Base-by-base conservation (phyloP, 352 stramenopile species). In the Phytopythium montanum region DNA sequence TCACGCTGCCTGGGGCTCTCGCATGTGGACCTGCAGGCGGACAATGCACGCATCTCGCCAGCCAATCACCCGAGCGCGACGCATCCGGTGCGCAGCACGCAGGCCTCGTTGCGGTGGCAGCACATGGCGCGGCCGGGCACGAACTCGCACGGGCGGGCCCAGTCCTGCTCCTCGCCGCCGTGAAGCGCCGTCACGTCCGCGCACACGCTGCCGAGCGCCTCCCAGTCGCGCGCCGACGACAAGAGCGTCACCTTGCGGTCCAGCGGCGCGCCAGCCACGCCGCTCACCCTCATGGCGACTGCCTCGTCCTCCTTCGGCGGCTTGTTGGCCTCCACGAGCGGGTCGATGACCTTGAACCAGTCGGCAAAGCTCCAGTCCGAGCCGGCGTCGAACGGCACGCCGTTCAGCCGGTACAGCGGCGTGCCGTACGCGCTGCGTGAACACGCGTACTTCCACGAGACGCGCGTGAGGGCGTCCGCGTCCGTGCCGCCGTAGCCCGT, bases 361-460 rank as follows among this genome's bases (percentile, higher is more conserved):
- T 91, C 72, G 6, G 85, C 70, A 25, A 85, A 70, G 21, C 59
- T 75, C 83, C 83, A 93, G 0, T 75, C 62, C n/a, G 85, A 70
- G 53, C 86, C 81, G 5, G 81, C 79, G 25, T 90, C 76, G 44
- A 90, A 85, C 2, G 82, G 82, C 21, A 92, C 82, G 52, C 84
- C 82, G 31, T 94, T 94, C 52, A 94, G 66, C 18, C 69, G 86
- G 64, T 94, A 94, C 65, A 89, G 67, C 16, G 85, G 85, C 19
- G 82, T 94, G 16, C 85, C 85, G 26, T 82, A 85, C 59, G 85
- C 83, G 48, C 76, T 75, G 46, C 85, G 76, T 2, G 85, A 77
- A 66, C 85, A 94, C 41, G 79, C 73, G 72, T 94, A 92, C 66
- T 94, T 94, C 85, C 85, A 94, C 23, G 75, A 73, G 49, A 81